These are phyloP conservation scores for Leccinum ochraceum DNA, from an alignment of 768 basidiomycete species.

Conservation along the genomic window DNA sequence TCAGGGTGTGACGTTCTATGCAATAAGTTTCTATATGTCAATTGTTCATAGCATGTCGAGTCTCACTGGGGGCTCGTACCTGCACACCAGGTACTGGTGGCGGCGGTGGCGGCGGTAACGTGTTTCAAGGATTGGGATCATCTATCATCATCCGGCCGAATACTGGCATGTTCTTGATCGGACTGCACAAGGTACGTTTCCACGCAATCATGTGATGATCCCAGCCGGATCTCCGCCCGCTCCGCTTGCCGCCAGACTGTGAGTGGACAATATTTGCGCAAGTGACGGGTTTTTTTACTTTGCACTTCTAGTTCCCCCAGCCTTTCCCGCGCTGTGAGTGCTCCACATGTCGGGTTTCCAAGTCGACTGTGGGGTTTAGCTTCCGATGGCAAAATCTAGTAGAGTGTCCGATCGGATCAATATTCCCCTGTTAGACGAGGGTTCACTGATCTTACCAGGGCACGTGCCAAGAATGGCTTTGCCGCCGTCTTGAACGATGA, in stretches of 20 bases:
- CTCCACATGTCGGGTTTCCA: not conserved
- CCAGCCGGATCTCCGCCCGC: constrained; percentile 41
- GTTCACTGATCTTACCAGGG: constrained; percentile 6
- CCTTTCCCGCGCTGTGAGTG: constrained; percentile 59
- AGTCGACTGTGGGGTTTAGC: constrained; percentile 28
- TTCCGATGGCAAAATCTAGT: constrained; percentile 52
- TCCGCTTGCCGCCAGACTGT: constrained; percentile 69
- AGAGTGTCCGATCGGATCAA: constrained; percentile 47
- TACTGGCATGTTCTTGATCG: constrained; percentile 49
- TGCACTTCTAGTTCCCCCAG: constrained; percentile 51
- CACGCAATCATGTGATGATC: not conserved
- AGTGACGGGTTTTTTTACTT: not conserved
- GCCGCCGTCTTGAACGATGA: constrained; percentile 64
- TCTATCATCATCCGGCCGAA: constrained; percentile 65
- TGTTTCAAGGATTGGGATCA: constrained; percentile 53
- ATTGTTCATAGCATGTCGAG: not conserved
- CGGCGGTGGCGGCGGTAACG: constrained; percentile 47
- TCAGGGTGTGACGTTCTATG: not conserved
- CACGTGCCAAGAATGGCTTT: constrained; percentile 69
- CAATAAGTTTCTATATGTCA: not conserved
- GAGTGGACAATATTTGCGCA: constrained; percentile 22
- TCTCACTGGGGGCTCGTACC: not conserved
- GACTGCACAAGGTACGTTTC: constrained; percentile 54
- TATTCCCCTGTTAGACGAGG: not conserved
- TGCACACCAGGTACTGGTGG: constrained; percentile 51